Base-by-base conservation (phyloP, 139 green algal species). In the Chlorella sp. region DNA sequence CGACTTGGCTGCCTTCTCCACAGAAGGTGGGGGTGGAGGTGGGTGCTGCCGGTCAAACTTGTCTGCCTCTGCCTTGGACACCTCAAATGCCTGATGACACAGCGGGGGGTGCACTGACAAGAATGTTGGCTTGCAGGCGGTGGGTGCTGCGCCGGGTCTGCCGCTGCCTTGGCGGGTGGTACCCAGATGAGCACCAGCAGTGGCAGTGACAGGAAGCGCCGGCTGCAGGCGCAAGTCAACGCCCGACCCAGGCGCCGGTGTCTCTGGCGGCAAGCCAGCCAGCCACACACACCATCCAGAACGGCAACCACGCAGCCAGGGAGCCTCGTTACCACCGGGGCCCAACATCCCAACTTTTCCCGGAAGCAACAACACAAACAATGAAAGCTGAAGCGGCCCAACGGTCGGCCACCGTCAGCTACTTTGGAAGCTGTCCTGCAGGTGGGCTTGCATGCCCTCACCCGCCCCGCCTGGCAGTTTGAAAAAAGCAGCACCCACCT, bases 31-130 rank as follows among this genome's bases (percentile, higher is more conserved):
- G n/a, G 73, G 4, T 2, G 73, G 86, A 0, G 86, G 32, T 28
- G 86, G 76, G 86, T 89, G 86, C 34, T 76, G 42, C 57, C 60
- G 22, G 57, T 89, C 77, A 40, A 89, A 89, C 18, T 24, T n/a
- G 22, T 37, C 76, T 11, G 57, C 86, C n/a, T 77, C 76, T 5
- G 78, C 34, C 16, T 40, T 22, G 24, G 34, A 0, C 76, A 89
- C 86, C 0, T 30, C 53, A 64, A 89, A 89, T 1, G 86, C 76
- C 86, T 89, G 86, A 19, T 32, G 32, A 7, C 18, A 40, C 28
- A 37, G 64, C 39, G 39, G 61, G 53, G 3, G n/a, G n/a, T n/a
- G n/a, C n/a, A n/a, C n/a, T n/a, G n/a, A 69, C 18, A 26, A 19
- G 57, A 30, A 21, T 3, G 77, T 37, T n/a, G 9, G 77, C 3